phyloP scores from a whole-genome alignment of 768 basidiomycete species.

The Agrocybe praecox region DNA sequence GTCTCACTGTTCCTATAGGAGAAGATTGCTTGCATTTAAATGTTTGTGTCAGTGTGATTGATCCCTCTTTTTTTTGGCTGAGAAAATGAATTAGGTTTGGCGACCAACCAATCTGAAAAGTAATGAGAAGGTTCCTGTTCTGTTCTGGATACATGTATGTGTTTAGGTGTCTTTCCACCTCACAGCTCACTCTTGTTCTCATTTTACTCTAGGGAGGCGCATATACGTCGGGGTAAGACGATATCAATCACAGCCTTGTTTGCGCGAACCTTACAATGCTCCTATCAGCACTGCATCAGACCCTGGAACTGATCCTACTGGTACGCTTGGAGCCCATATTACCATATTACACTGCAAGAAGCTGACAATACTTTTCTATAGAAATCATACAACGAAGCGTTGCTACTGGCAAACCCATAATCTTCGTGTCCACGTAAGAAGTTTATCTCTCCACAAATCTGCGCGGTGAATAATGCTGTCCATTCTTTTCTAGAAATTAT shows the following conservation, averaged over 20 bases:
- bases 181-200: background rate
- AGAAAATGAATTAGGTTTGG: conserved; percentile 30
- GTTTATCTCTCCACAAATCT: background rate
- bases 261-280: background rate
- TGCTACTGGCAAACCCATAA: conserved; percentile 48
- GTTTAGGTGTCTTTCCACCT: background rate
- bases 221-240: conserved; percentile 41
- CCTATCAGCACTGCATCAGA: conserved; percentile 39
- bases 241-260: background rate
- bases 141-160: conserved; percentile 39
- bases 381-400: conserved; percentile 53
- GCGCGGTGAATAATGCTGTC: no score
- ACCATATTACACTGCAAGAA: background rate
- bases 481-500: conserved; percentile 43
- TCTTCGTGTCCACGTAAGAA: conserved; percentile 55
- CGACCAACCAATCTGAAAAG: conserved; percentile 29
- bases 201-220: conserved; percentile 44
- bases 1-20: conserved; percentile 42
- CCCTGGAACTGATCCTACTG: conserved; percentile 45
- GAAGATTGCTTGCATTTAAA: conserved; percentile 64
- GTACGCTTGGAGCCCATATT: conserved; percentile 25
- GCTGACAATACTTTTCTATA: conserved; percentile 17
- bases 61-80: background rate
- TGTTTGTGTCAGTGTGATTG: conserved; percentile 26
- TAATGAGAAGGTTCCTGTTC: conserved; percentile 35